phyloP scores from a whole-genome alignment of 306 rosid genomes.

The Trifolium fragiferum region DNA sequence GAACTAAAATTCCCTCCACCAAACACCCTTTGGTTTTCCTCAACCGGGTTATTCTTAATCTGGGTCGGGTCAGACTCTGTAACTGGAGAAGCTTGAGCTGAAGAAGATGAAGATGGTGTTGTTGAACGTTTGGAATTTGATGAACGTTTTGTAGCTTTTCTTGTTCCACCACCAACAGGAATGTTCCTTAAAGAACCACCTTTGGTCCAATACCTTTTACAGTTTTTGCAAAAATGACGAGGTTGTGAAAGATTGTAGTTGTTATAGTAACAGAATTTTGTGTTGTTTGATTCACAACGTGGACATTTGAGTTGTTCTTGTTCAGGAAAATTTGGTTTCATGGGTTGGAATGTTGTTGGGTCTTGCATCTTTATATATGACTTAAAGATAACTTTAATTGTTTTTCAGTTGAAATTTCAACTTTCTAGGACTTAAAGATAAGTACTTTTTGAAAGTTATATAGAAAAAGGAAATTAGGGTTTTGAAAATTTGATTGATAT shows the following conservation, averaged over 20 bases:
- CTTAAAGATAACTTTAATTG: constrained; percentile 3
- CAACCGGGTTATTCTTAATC: constrained; percentile 31
- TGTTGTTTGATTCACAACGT: constrained; percentile 81
- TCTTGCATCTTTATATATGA: constrained; percentile 61
- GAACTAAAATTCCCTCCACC: constrained; percentile 81
- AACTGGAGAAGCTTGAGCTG: neutral
- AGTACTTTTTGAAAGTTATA: neutral
- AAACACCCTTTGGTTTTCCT: constrained; percentile 34
- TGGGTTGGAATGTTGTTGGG: constrained; percentile 54
- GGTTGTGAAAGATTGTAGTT: constrained; percentile 97
- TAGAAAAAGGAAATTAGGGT: neutral
- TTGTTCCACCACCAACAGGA: constrained; percentile 85
- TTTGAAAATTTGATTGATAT: neutral
- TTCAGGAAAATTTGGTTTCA: constrained; percentile 75
- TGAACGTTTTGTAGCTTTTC: constrained; percentile 66
- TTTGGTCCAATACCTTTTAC: constrained; percentile 91
- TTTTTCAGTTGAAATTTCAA: neutral
- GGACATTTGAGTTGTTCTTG: constrained; percentile 89
- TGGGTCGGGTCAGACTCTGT: constrained; percentile 30
- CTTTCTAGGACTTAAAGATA: no score
- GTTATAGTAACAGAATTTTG: constrained; percentile 96
- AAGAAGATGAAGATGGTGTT: constrained; percentile 35
- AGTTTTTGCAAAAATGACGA: constrained; percentile 88
- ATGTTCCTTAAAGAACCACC: constrained; percentile 89
- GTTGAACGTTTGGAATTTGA: constrained; percentile 51